Conservation (phyloP, 2,329 filamentous ascomycete species). For the Dothideomycetes sp. region DNA sequence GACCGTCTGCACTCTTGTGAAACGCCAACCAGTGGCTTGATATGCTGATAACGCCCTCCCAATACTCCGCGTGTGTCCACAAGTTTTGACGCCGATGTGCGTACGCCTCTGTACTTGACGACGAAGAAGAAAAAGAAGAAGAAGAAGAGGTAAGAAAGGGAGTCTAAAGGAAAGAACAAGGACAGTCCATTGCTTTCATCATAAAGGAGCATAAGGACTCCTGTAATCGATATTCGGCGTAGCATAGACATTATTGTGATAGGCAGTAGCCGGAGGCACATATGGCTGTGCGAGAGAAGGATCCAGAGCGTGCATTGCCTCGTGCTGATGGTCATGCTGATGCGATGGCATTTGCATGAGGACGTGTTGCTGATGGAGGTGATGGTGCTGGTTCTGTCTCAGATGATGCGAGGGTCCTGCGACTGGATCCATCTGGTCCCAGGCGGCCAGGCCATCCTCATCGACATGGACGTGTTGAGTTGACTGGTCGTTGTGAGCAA, state of each 20-base stretch:
- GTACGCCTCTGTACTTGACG: too few relatives aligned
- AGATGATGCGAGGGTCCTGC: slow-evolving; percentile 3
- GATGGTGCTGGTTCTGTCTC: not conserved
- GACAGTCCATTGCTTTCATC: too few relatives aligned
- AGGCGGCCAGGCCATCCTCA: not conserved
- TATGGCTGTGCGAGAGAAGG: slow-evolving; percentile 5
- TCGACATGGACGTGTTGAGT: not conserved
- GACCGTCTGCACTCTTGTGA: too few relatives aligned
- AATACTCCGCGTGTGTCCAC: too few relatives aligned
- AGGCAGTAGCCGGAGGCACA: too few relatives aligned
- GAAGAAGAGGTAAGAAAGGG: too few relatives aligned
- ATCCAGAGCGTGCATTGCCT: slow-evolving; percentile 3
- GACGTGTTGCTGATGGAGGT: not conserved
- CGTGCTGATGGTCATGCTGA: not conserved
- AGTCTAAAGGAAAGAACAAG: too few relatives aligned
- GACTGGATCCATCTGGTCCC: slow-evolving; percentile 1
- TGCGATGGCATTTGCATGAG: slow-evolving; percentile 2
- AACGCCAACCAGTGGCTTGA: too few relatives aligned
- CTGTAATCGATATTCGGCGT: slow-evolving; percentile 2
- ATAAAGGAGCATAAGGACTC: slow-evolving; percentile 7
- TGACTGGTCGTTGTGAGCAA: not conserved
- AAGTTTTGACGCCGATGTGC: too few relatives aligned
- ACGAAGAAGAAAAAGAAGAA: too few relatives aligned
- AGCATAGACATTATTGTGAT: slow-evolving; percentile 1
- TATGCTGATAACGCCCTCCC: too few relatives aligned